Conservation (phyloP, 2,329 filamentous ascomycete species). For the Pyricularia sp. region DNA sequence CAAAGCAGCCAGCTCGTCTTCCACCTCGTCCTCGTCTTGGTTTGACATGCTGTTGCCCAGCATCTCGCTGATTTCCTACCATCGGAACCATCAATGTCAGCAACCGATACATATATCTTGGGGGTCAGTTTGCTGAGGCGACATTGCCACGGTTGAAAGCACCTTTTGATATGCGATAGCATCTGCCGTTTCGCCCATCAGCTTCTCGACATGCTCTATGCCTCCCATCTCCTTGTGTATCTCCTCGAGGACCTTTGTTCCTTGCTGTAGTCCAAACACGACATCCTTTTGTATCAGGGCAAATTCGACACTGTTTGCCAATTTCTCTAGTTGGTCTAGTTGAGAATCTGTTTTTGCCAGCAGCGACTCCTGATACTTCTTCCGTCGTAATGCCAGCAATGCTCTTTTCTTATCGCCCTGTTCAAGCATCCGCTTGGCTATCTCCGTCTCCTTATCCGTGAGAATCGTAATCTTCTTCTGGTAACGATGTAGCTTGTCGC, state of each 20-base stretch:
- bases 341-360: conserved; percentile 83
- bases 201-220: conserved; percentile 82
- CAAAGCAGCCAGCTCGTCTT: conserved; percentile 80
- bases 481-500: conserved; percentile 94
- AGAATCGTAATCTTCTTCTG: conserved; percentile 79
- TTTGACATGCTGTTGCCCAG: conserved; percentile 79
- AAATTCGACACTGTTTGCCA: conserved; percentile 87
- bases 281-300: conserved; percentile 95
- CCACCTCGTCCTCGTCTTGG: conserved; percentile 94
- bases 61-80: conserved; percentile 82
- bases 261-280: conserved; percentile 81
- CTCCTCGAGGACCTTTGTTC: conserved; percentile 75
- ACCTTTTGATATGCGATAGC: conserved; percentile 85
- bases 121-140: background rate
- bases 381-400: conserved; percentile 76
- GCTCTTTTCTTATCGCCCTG: conserved; percentile 70
- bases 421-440: conserved; percentile 71
- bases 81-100: background rate
- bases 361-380: conserved; percentile 92
- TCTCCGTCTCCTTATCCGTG: conserved; percentile 74
- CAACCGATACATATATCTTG: background rate
- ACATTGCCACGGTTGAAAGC: background rate
- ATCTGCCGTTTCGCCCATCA: conserved; percentile 86
- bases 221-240: conserved; percentile 96
- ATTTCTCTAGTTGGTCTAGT: conserved; percentile 81